These are phyloP conservation scores for Priceomyces castillae DNA, from an alignment of 805 yeast species.

Conservation along the genomic window DNA sequence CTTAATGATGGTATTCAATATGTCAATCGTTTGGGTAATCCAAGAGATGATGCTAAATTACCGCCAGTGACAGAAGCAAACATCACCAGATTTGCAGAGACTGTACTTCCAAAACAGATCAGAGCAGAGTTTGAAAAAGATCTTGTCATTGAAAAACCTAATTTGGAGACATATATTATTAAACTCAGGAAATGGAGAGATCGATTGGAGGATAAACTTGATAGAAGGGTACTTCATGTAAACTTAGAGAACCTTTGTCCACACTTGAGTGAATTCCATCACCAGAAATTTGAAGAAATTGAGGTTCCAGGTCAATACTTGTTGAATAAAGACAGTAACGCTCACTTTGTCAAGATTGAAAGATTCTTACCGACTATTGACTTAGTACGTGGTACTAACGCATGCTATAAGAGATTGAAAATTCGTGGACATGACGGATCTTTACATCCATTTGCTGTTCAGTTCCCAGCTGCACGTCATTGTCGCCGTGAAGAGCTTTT, in stretches of 20 bases:
- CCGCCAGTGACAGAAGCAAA: constrained; percentile 92
- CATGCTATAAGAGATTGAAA: constrained; percentile 83
- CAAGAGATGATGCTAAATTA: constrained; percentile 81
- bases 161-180: constrained; percentile 79
- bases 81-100: constrained; percentile 85
- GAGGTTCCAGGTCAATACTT: constrained; percentile 97
- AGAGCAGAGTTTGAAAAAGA: constrained; percentile 90
- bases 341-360: constrained; percentile 91
- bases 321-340: constrained; percentile 79
- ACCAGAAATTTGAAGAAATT: constrained; percentile 95
- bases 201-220: constrained; percentile 85
- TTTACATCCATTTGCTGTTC: constrained; percentile 89
- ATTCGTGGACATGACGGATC: constrained; percentile 94
- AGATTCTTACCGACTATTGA: constrained; percentile 88
- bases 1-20: constrained; percentile 92
- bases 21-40: constrained; percentile 79
- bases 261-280: constrained; percentile 94
- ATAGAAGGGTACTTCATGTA: constrained; percentile 74
- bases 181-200: constrained; percentile 91
- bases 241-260: constrained; percentile 90
- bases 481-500: constrained; percentile 95
- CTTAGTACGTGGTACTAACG: constrained; percentile 82
- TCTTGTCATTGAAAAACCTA: constrained; percentile 82
- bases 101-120: constrained; percentile 84
- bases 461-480: constrained; percentile 96